Conservation (phyloP, 495 filamentous ascomycete genomes). For the Annulohypoxylon moriforme region DNA sequence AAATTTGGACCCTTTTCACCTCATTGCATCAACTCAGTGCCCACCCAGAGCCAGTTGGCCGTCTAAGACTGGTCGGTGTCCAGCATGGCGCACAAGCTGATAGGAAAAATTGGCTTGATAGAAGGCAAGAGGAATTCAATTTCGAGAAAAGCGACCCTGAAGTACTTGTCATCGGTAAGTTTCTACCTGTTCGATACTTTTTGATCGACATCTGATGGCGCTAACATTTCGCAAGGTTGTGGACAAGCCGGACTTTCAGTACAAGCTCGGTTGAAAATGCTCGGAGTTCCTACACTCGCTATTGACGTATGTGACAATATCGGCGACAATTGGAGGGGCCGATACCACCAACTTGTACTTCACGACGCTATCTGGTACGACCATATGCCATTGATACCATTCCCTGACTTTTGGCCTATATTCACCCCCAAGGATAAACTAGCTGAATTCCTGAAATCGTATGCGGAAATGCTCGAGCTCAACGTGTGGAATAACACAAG, state of each 20-base stretch:
- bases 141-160: constrained; percentile 68
- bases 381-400: constrained; percentile 77
- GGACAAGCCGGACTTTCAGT: constrained; percentile 70
- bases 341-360: constrained; percentile 71
- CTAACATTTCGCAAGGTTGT: constrained; percentile 54
- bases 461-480: constrained; percentile 78
- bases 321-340: constrained; percentile 82
- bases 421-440: constrained; percentile 87
- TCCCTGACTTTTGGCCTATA: constrained; percentile 74
- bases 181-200: background rate
- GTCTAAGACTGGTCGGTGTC: constrained; percentile 63
- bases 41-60: constrained; percentile 63
- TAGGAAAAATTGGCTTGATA: constrained; percentile 73
- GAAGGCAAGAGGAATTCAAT: constrained; percentile 64
- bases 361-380: constrained; percentile 85
- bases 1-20: constrained; percentile 74
- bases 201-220: background rate
- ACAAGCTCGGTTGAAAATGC: constrained; percentile 77
- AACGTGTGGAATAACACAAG: constrained; percentile 76
- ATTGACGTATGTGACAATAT: constrained; percentile 74
- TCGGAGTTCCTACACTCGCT: constrained; percentile 70
- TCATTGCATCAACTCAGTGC: constrained; percentile 64
- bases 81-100: constrained; percentile 58
- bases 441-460: constrained; percentile 80
- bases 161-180: constrained; percentile 74